phyloP scores from a whole-genome alignment of 2,329 filamentous ascomycete genomes.

The Penicillium oxalicum region DNA sequence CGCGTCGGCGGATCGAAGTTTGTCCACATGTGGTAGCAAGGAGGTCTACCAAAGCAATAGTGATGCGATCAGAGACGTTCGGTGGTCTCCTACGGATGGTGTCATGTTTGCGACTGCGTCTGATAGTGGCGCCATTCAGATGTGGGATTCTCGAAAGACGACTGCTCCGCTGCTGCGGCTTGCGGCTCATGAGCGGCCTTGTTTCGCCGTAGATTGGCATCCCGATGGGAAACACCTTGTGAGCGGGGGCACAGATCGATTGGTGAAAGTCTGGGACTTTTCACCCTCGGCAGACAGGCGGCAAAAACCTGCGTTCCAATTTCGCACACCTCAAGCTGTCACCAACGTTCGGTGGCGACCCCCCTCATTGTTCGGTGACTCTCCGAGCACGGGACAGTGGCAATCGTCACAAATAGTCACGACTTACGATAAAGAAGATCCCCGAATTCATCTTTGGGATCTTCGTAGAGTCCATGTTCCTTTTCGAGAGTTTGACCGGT shows the following conservation, averaged over 20 bases:
- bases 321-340: conserved; percentile 57
- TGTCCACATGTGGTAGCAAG: conserved; percentile 50
- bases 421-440: conserved; percentile 56
- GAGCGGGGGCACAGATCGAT: conserved; percentile 57
- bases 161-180: conserved; percentile 55
- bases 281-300: conserved; percentile 50
- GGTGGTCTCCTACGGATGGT: conserved; percentile 59
- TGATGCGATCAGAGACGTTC: conserved; percentile 57
- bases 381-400: conserved; percentile 48
- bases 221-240: conserved; percentile 60
- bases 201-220: conserved; percentile 61
- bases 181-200: conserved; percentile 55
- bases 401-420: conserved; percentile 59
- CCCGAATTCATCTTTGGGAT: conserved; percentile 59
- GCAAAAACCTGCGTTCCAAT: conserved; percentile 53
- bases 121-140: conserved; percentile 57
- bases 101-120: conserved; percentile 60
- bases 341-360: conserved; percentile 59
- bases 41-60: conserved; percentile 52
- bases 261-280: conserved; percentile 61
- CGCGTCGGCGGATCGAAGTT: conserved; percentile 43
- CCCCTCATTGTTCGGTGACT: conserved; percentile 50
- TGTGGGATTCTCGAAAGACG: conserved; percentile 57
- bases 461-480: conserved; percentile 57
- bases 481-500: conserved; percentile 55